Evolutionary conservation across 2,329 filamentous ascomycete genomes (phyloP).

Genomic region (Cordyceps cicadae): DNA sequence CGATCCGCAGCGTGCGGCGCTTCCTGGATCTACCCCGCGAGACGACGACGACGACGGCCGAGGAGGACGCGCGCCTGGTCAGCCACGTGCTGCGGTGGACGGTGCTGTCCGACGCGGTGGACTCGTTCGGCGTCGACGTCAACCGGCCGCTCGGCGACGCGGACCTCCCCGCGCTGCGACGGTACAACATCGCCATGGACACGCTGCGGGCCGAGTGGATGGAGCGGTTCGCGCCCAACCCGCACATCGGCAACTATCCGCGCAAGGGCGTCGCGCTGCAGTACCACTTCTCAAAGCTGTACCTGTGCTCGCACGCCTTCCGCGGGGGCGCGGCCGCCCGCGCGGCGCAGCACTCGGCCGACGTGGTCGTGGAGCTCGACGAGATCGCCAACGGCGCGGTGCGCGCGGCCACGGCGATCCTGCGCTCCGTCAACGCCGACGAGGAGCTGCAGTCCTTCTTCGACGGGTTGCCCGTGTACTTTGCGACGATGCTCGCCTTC

Average conservation of each 20-base stretch:
- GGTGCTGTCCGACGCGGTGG: conserved; percentile 12
- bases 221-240: conserved; percentile 5
- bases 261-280: conserved; percentile 13
- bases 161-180: conserved; percentile 12
- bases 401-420: conserved; percentile 6
- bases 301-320: conserved; percentile 13
- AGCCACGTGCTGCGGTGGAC: conserved; percentile 16
- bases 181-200: conserved; percentile 12
- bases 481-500: conserved; percentile 8
- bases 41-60: conserved; percentile 5
- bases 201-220: conserved; percentile 12
- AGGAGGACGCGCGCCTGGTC: conserved; percentile 15
- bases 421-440: conserved; percentile 8
- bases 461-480: conserved; percentile 10
- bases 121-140: conserved; percentile 12
- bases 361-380: conserved; percentile 8
- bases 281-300: conserved; percentile 13
- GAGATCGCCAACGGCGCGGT: conserved; percentile 9
- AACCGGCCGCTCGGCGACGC: conserved; percentile 9
- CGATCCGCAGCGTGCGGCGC: conserved; percentile 19
- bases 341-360: neutral
- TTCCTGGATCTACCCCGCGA: conserved; percentile 19
- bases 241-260: conserved; percentile 13
- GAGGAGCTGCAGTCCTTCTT: conserved; percentile 11
- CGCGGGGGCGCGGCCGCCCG: conserved; percentile 3